Conservation (phyloP, 2,329 filamentous ascomycete species). For the Rhexocercosporidium sp. region DNA sequence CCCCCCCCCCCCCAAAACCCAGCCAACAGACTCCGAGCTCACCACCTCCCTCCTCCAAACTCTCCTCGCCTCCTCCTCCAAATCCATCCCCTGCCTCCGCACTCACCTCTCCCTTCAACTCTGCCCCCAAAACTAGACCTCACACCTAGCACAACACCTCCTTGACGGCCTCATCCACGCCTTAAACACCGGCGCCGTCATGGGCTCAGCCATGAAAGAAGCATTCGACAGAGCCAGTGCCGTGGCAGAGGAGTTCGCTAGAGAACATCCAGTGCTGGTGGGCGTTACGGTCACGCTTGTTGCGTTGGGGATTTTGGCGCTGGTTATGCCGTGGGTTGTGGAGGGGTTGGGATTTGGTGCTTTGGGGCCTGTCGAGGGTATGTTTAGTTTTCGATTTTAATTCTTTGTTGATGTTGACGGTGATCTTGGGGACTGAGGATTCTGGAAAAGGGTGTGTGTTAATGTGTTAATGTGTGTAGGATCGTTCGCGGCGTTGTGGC, state of each 20-base stretch:
- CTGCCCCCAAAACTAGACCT: not conserved
- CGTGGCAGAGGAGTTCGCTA: slow-evolving; percentile 8
- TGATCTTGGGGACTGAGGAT: not conserved
- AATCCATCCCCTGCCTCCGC: not conserved
- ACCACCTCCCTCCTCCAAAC: not conserved
- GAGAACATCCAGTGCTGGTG: slow-evolving; percentile 17
- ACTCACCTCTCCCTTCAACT: slow-evolving; percentile 1
- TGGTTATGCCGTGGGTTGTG: slow-evolving; percentile 20
- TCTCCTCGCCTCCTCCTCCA: not conserved
- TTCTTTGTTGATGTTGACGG: too few species aligned
- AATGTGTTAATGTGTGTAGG: slow-evolving; percentile 7
- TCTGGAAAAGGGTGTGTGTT: not conserved
- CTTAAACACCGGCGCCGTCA: not conserved
- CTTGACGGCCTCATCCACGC: slow-evolving; percentile 17
- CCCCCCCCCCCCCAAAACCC: not conserved
- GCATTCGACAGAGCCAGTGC: slow-evolving; percentile 12
- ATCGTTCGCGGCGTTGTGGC: slow-evolving; percentile 24
- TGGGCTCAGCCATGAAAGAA: slow-evolving; percentile 20
- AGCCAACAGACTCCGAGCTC: slow-evolving; percentile 15
- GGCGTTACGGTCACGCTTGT: slow-evolving; percentile 16
- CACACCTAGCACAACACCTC: slow-evolving; percentile 12
- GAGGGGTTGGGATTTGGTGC: slow-evolving; percentile 24
- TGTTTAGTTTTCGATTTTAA: not conserved
- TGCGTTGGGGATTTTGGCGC: slow-evolving; percentile 18
- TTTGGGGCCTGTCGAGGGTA: slow-evolving; percentile 20